These are phyloP conservation scores for Hypholoma sublateritium DNA, from an alignment of 768 basidiomycete species.

Conservation along the genomic window DNA sequence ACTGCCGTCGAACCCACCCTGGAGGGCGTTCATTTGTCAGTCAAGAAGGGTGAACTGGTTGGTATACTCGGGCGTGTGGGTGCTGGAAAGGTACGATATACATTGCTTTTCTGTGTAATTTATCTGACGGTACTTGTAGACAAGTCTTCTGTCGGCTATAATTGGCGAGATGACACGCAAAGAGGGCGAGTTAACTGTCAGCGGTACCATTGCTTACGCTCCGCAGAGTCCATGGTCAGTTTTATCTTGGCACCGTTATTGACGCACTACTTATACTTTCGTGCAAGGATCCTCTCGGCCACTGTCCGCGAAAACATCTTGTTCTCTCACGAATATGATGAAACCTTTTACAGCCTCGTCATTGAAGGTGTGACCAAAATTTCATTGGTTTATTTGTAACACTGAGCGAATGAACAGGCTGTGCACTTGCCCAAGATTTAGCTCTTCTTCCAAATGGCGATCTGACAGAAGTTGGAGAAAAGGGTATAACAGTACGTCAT, in stretches of 20 bases:
- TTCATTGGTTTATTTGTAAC: background rate
- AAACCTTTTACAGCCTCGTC: conserved; percentile 78
- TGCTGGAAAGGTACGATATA: conserved; percentile 70
- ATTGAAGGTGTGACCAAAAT: conserved; percentile 57
- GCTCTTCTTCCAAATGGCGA: conserved; percentile 81
- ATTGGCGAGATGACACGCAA: conserved; percentile 83
- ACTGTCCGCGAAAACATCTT: conserved; percentile 89
- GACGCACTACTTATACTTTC: background rate
- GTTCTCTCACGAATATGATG: conserved; percentile 89
- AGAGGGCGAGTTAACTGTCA: conserved; percentile 71
- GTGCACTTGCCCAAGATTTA: conserved; percentile 82
- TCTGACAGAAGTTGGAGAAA: conserved; percentile 83
- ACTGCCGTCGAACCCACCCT: conserved; percentile 59
- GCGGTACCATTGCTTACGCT: conserved; percentile 78
- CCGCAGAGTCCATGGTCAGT: conserved; percentile 83
- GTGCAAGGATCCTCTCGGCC: conserved; percentile 74
- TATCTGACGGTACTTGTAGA: conserved; percentile 35
- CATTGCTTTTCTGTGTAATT: background rate
- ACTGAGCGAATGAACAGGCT: conserved; percentile 45
- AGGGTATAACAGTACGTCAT: conserved; percentile 44
- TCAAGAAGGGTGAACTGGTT: conserved; percentile 82
- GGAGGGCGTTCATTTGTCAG: conserved; percentile 72
- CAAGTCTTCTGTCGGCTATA: conserved; percentile 74
- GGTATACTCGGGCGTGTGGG: conserved; percentile 90
- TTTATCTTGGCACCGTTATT: background rate